Base-by-base conservation (phyloP, 2,329 filamentous ascomycete genomes). In the Clarireedia monteithiana region DNA sequence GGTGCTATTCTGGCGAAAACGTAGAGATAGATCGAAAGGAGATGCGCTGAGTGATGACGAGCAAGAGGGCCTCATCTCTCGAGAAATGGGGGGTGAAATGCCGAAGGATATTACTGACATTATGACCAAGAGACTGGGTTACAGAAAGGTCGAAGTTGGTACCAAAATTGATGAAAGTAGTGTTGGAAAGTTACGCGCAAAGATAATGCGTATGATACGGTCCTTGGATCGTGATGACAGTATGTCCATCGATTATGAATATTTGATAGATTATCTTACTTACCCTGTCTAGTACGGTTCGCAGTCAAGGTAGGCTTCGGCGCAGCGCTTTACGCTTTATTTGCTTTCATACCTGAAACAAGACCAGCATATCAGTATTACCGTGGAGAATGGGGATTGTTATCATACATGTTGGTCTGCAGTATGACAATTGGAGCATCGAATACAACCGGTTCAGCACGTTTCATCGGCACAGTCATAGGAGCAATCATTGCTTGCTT, bases 331-430 rank as follows among this genome's bases (percentile, higher is more conserved):
- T 97, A 92, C 75, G 92, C 91, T 17, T 82, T 94, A 70, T 88
- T 95, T 63, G 86, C 94, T 2, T 99, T 96, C 66, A 80, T 96
- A 36, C 81, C 84, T 0, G 74, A 79, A 7, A 95, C 91, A 2
- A 78, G 91, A 52, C 88, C 88, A 0, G 79, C 87, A 20, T 99
- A 96, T 69, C 79, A 84, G 52, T 86, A 86, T 65, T 97, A 91
- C 90, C 80, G 92, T 69, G 92, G 92, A 30, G 94, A 99, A 77
- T 99, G 94, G 94, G 94, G 94, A 23, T 77, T 99, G 2, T 72
- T 99, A 55, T 96, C 91, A 0, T 97, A 96, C 75, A 97, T 97
- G 92, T 84, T 97, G 67, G 94, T 99, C 24, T 95, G 91, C 68
- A 91, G 89, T 39, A 97, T 96, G 91, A 99, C 92, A 0, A 92